Base-by-base conservation (phyloP, 1,284 basidiomycete species). In the Singerocomus rubriflavus region DNA sequence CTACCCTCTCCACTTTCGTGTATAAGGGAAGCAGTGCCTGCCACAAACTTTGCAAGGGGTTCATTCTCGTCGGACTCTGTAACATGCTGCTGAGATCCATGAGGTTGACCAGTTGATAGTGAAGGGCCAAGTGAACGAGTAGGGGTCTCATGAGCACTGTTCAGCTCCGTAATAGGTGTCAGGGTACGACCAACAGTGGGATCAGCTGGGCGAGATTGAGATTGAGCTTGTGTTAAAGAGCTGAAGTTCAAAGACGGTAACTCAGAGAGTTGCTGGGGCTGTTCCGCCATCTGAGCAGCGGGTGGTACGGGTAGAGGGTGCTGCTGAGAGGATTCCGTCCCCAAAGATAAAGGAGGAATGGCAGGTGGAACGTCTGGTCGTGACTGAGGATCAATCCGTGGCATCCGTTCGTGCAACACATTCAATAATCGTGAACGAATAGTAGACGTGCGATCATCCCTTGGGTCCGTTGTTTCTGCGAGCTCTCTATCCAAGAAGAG, bases 401-500 rank as follows among this genome's bases (percentile, higher is more conserved):
- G 77, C 80, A 93, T 84, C 47, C 85, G 81, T 42, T 85, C 79
- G 38, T 78, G 71, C 12, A 93, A 74, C 32, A 93, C 80, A 33
- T 75, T 73, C 51, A 81, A 73, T 51, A 93, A 76, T 47, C 78
- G 74, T 7, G 78, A 72, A 9, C 91, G 79, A 54, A 91, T 78
- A 7, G 73, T 73, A 3, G 88, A 84, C 3, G 90, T 91, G 32
- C 80, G 79, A 58, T 90, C 88, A 50, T 91, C 85, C 43, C 89
- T 77, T 51, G 88, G 85, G 65, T 96, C 89, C 57, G 93, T 73
- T 33, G 71, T 73, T 66, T 95, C 87, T 13, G 90, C 91, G 12
- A 84, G 73, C 58, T 94, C 92, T 44, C 93, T 82, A 54, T 93
- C 91, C 50, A 98, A 77, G 77, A 98, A 98, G 17, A 98, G 82